Percentiles rank a stretch among this genome's conserved stretches.
Evolutionary conservation across 257 asterid species (phyloP).

Genomic region (Ehretia macrophylla): DNA sequence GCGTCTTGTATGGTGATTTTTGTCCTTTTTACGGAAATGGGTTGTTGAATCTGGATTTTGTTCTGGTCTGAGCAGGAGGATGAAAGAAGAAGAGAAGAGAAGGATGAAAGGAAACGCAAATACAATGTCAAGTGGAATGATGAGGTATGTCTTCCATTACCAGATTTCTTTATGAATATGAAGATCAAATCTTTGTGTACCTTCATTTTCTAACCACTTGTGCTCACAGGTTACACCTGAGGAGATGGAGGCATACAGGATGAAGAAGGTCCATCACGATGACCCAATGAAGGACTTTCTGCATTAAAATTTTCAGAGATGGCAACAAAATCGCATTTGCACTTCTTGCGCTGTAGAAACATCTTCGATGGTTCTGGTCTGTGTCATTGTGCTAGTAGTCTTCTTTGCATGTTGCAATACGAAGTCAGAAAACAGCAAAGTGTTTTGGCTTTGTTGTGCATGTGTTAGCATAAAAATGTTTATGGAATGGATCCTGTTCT

Average conservation of each 20-base stretch:
- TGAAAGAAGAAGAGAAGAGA: slow-evolving; percentile 64
- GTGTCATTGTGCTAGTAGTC: background rate
- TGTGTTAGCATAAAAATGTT: background rate
- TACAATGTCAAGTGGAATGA: slow-evolving; percentile 89
- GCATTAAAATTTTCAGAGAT: slow-evolving; percentile 19
- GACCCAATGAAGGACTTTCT: slow-evolving; percentile 86
- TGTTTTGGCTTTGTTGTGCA: background rate
- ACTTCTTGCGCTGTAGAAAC: background rate
- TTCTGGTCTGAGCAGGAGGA: slow-evolving; percentile 58
- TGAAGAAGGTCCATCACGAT: slow-evolving; percentile 74
- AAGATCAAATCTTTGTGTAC: background rate
- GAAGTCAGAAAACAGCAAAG: background rate
- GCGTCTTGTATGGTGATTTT: background rate
- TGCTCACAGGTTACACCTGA: slow-evolving; percentile 59
- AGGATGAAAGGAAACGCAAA: slow-evolving; percentile 86
- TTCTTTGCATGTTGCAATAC: too few relatives aligned
- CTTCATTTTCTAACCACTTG: slow-evolving; percentile 6
- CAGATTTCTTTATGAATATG: background rate
- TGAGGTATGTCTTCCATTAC: slow-evolving; percentile 43
- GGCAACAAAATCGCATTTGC: too few relatives aligned
- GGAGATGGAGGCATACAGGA: slow-evolving; percentile 79
- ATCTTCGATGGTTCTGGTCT: background rate
- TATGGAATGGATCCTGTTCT: background rate
- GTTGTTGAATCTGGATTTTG: background rate
- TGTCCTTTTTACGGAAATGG: background rate